phyloP scores from a whole-genome alignment of 2,329 filamentous ascomycete species.

The Pseudocercospora fuligena region DNA sequence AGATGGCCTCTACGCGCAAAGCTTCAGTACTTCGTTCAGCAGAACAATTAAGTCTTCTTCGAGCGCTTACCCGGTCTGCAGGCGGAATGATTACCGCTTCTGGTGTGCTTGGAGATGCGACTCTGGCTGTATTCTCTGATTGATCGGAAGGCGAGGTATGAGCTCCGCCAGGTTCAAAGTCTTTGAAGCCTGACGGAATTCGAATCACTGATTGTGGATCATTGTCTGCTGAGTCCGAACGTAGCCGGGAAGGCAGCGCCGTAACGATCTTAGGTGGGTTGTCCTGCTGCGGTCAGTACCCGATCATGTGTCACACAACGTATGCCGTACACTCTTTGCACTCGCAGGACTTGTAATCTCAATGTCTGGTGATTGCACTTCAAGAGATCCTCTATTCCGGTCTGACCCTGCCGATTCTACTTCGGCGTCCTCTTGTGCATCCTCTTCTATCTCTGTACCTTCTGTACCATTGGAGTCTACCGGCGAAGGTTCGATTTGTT shows the following conservation, averaged over 20 bases:
- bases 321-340: slow-evolving; percentile 37
- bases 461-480: slow-evolving; percentile 85
- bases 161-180: slow-evolving; percentile 61
- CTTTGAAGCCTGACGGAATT: slow-evolving; percentile 79
- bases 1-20: background rate
- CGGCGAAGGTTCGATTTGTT: slow-evolving; percentile 76
- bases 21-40: slow-evolving; percentile 1
- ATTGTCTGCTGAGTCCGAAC: slow-evolving; percentile 66
- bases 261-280: slow-evolving; percentile 55
- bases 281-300: slow-evolving; percentile 29
- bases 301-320: slow-evolving; percentile 31
- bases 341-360: slow-evolving; percentile 41
- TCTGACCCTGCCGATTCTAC: slow-evolving; percentile 30
- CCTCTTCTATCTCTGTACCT: slow-evolving; percentile 83
- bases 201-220: slow-evolving; percentile 90
- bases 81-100: slow-evolving; percentile 39
- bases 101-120: slow-evolving; percentile 44
- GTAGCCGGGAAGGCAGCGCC: slow-evolving; percentile 43
- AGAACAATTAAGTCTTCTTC: background rate
- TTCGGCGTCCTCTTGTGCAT: slow-evolving; percentile 63
- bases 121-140: slow-evolving; percentile 31
- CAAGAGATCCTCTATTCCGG: slow-evolving; percentile 21
- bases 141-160: slow-evolving; percentile 28
- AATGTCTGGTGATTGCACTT: slow-evolving; percentile 38
- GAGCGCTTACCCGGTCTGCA: slow-evolving; percentile 37